Evolutionary conservation across 2,329 filamentous ascomycete genomes (phyloP), one percentile per base, ranked within the genome.

Genomic region (Aspergillus sp.): DNA sequence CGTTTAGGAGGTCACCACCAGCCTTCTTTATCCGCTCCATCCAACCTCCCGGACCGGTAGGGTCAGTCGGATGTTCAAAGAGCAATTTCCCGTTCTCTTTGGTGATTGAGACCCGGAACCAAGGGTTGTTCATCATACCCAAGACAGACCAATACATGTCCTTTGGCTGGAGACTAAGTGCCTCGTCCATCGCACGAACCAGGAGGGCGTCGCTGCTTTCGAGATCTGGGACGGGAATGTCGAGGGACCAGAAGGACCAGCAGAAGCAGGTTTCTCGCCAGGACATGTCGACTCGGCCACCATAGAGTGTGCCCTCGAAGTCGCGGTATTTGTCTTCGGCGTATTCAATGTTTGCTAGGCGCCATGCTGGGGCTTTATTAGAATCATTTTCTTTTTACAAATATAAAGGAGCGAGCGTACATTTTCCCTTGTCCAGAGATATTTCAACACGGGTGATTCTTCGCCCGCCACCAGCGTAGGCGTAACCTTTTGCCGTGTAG

Each of bases 101-200:
- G 52, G 86, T 84, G 54, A 97, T 89, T 2, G 87, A 85, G 1
- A 97, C 83, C 5, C 93, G 83, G 73, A 89, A 97, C 93, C 93
- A 97, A 0, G 91, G 90, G 66, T 96, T 96, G 75, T 96, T 96
- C 93, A 97, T 96, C 93, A 97, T 97, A 0, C 93, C 92, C 40
- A 96, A 78, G 2, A 96, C 91, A 59, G 86, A 92, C 93, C 93
- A 97, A 76, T 96, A 96, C 90, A 96, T 95, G 68, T 97, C 93
- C 60, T 90, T 83, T 4, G 93, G 93, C 71, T 96, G 91, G 0
- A 90, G 79, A 73, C 89, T 90, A 85, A 96, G 88, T 54, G 88
- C 84, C 63, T 96, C 93, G 65, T 97, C 93, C 91, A 96, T 96
- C 4, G 88, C 89, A 45, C 93, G 83, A 5, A 96, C 86, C 68